phyloP scores from a whole-genome alignment of 2,329 filamentous ascomycete genomes.

The Sporothrix variecibatus region DNA sequence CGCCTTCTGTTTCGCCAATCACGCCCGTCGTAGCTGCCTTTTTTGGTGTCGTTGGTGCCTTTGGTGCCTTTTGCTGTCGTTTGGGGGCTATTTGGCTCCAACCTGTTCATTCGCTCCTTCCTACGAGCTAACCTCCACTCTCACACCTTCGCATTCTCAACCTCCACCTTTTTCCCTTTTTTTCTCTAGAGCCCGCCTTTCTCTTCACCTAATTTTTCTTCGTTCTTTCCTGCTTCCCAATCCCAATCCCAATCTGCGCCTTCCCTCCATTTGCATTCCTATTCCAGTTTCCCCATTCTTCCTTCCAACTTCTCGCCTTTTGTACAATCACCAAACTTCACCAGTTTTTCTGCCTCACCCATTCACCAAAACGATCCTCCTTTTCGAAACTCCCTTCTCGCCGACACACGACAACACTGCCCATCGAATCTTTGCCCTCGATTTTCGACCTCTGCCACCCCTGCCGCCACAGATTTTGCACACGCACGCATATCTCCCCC shows the following conservation, averaged over 20 bases:
- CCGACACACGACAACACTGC: neutral
- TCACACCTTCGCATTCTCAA: slow-evolving; percentile 18
- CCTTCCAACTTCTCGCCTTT: neutral
- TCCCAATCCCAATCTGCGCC: slow-evolving; percentile 7
- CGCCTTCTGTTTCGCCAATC: slow-evolving; percentile 17
- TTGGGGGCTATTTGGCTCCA: slow-evolving; percentile 5
- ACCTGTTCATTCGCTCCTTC: slow-evolving; percentile 22
- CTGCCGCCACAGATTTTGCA: slow-evolving; percentile 11
- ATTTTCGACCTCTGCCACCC: neutral
- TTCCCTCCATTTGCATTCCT: slow-evolving; percentile 10
- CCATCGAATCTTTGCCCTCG: neutral
- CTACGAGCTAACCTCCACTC: slow-evolving; percentile 1
- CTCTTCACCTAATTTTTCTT: slow-evolving; percentile 17
- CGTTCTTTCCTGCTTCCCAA: neutral
- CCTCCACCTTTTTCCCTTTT: slow-evolving; percentile 23
- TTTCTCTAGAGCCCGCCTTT: slow-evolving; percentile 6
- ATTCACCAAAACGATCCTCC: neutral
- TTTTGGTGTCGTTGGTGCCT: slow-evolving; percentile 2
- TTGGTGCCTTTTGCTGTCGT: neutral
- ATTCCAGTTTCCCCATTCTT: slow-evolving; percentile 12
- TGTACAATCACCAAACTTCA: slow-evolving; percentile 6
- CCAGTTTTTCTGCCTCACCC: neutral
- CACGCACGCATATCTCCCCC: neutral
- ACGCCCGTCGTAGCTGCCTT: slow-evolving; percentile 14
- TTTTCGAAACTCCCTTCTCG: neutral